Base-by-base conservation (phyloP, 768 basidiomycete genomes). In the Candolleomyces eurysporus region DNA sequence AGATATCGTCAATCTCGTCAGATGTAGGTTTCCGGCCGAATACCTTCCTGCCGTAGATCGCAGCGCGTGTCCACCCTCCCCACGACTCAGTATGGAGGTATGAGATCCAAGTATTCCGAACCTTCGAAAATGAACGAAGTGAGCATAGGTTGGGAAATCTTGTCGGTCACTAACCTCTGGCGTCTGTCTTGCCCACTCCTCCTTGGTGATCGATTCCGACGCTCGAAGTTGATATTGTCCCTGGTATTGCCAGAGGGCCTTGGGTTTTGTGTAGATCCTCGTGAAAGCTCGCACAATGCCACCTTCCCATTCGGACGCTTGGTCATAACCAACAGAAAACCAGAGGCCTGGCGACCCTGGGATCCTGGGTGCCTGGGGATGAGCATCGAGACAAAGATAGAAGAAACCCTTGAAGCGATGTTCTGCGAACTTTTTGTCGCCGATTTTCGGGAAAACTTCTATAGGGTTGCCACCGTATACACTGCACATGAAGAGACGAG, bases 201-300 rank as follows among this genome's bases (percentile, higher is more conserved):
- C 57, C 67, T 67, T 65, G 9, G 76, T 78, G 2, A 61, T 69
- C 26, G 82, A 82, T 49, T 80, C 76, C 73, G 71, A 72, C 0
- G 61, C 64, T 36, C 68, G 69, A 17, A 70, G 73, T 17, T 69
- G 66, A 32, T 74, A 74, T 48, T 78, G 75, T 16, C 76, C 81
- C 54, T 61, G 61, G n/a, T 73, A 68, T 7, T 70, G 79, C 64
- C 78, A 80, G 5, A 30, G 16, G 5, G 53, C 55, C 14, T 51
- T 39, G 22, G 63, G 62, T 4, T 66, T 73, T 48, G 66, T 76
- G 14, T 69, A 70, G 45, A 63, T 61, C 13, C 73, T 69, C 14
- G 76, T 80, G 53, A 69, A 73, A 3, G 65, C 69, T 0, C 69
- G 77, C 13, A 64, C 61, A 0, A 32, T 79, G 75, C 69, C 68